Percentiles rank a stretch among this genome's conserved stretches.
Evolutionary conservation across 2,329 filamentous ascomycete species (phyloP).

Genomic region (Sordariomycetes sp.): DNA sequence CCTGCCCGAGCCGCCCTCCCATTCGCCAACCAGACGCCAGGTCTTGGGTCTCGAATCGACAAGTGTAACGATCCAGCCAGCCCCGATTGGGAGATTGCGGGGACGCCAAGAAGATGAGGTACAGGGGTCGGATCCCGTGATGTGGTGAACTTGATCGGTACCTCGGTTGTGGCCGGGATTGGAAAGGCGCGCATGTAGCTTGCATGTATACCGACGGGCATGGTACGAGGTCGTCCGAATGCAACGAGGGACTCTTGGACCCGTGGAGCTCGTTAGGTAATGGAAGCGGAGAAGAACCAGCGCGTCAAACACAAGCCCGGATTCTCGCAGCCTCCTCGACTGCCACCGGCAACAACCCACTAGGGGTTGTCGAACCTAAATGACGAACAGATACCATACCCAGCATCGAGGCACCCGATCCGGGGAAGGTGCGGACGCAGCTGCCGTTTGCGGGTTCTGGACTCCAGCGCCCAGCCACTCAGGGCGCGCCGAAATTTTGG

Average conservation of each 20-base stretch:
- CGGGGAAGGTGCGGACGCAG: not conserved
- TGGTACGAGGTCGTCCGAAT: too few relatives aligned
- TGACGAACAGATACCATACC: not conserved
- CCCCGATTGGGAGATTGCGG: not conserved
- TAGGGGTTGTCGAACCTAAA: too few relatives aligned
- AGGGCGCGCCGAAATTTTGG: not conserved
- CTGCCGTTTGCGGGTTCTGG: not conserved
- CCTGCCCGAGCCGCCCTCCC: not conserved
- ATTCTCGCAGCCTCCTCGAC: too few relatives aligned
- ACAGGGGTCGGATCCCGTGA: not conserved
- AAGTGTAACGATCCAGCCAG: constrained; percentile 3
- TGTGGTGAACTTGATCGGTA: not conserved
- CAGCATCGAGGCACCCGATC: not conserved
- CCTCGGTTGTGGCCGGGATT: not conserved
- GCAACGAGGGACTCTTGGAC: too few relatives aligned
- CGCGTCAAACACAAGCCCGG: too few relatives aligned
- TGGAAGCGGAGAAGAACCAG: too few relatives aligned
- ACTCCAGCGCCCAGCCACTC: not conserved
- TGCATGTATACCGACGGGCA: not conserved
- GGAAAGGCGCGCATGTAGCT: not conserved
- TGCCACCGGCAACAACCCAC: too few relatives aligned
- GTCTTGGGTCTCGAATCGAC: not conserved
- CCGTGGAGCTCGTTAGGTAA: too few relatives aligned
- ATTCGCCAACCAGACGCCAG: constrained; percentile 4
- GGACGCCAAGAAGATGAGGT: not conserved